Base-by-base conservation (phyloP, 163 green algal genomes). In the Chlamydomonas reinhardtii region DNA sequence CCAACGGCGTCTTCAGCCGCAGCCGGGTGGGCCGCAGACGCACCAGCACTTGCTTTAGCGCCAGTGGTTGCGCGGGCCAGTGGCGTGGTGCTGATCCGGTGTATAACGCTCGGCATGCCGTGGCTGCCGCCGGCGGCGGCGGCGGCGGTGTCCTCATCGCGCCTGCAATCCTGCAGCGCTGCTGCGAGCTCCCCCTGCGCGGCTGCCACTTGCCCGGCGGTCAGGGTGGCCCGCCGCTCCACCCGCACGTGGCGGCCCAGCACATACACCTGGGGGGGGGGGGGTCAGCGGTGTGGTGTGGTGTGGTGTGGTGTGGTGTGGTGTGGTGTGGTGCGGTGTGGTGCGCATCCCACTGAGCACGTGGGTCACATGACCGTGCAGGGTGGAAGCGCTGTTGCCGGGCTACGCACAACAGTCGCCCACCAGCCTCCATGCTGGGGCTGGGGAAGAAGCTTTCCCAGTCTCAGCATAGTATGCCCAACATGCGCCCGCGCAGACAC, bases 201-300 rank as follows among this genome's bases (percentile, higher is more conserved):
- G 65, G 34, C 48, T 52, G 74, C 73, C 27, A 83, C 82, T 72
- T 74, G 61, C 9, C 66, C 31, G 19, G 74, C 2, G 16, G 88
- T 91, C 19, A 91, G 88, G 2, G 88, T 82, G 48, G n/a, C 75
- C 2, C 88, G 84, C 31, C 73, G 84, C n/a, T 84, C 76, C 56
- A 90, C 84, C 2, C 76, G 59, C 2, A 85, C 64, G 48, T 88
- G 78, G 24, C 66, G 84, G 2, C 88, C 88, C 29, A 91, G 85
- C 12, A 91, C 77, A 19, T 91, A 91, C 61, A 91, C 79, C 88
- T 91, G 88, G n/a, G n/a, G n/a, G n/a, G n/a, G n/a, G n/a, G n/a
- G n/a, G n/a, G n/a, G n/a, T n/a, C n/a, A n/a, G n/a, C n/a, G 24
- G 29, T 71, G 59, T 0, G 12, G 48, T 56, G 48, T 56, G 48